These are phyloP conservation scores for Heliamphora ciliata DNA, from an alignment of 179 eudicot species.

Conservation along the genomic window DNA sequence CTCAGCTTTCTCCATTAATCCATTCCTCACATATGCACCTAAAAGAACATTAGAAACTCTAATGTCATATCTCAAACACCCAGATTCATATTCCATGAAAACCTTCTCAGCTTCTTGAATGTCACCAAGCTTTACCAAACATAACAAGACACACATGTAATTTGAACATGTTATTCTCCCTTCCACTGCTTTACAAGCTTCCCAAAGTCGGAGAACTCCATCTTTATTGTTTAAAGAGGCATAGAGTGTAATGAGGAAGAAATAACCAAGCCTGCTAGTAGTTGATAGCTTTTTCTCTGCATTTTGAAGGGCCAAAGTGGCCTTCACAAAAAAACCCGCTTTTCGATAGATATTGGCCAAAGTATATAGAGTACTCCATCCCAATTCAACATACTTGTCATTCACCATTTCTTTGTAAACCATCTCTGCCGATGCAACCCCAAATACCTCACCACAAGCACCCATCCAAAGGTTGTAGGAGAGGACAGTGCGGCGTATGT, in stretches of 20 bases:
- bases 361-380: slow-evolving; percentile 30
- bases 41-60: slow-evolving; percentile 32
- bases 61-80: slow-evolving; percentile 26
- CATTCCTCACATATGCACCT: slow-evolving; percentile 26
- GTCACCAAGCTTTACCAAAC: slow-evolving; percentile 30
- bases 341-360: slow-evolving; percentile 28
- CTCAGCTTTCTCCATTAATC: slow-evolving; percentile 29
- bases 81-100: slow-evolving; percentile 26
- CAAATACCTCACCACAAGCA: slow-evolving; percentile 26
- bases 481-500: slow-evolving; percentile 26
- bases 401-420: slow-evolving; percentile 25
- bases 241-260: slow-evolving; percentile 27
- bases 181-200: slow-evolving; percentile 23
- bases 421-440: slow-evolving; percentile 21
- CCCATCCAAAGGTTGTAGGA: slow-evolving; percentile 35
- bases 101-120: slow-evolving; percentile 26
- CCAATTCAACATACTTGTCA: slow-evolving; percentile 22
- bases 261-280: slow-evolving; percentile 22
- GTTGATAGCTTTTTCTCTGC: slow-evolving; percentile 27
- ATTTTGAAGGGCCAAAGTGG: slow-evolving; percentile 20
- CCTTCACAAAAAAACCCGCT: slow-evolving; percentile 20
- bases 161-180: slow-evolving; percentile 24
- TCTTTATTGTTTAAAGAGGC: slow-evolving; percentile 23
- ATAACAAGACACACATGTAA: slow-evolving; percentile 28
- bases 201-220: slow-evolving; percentile 30